These are phyloP conservation scores for Fusarium pininemorale DNA, from an alignment of 2,329 filamentous ascomycete species.

Conservation along the genomic window DNA sequence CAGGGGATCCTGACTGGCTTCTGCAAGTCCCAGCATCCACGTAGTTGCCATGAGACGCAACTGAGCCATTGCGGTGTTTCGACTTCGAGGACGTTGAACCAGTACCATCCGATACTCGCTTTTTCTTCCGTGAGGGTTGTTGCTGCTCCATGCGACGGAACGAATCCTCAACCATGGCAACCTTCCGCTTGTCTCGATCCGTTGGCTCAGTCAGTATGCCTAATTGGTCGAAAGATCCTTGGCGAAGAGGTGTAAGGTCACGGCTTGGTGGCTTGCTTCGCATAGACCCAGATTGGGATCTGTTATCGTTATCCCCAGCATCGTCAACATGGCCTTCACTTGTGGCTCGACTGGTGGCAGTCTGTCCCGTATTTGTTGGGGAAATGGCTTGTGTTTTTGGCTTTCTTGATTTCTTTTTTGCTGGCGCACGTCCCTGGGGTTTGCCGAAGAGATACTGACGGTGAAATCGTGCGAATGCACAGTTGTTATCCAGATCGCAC, in stretches of 20 bases:
- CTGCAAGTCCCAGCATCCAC: conserved; percentile 63
- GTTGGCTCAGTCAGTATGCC: conserved; percentile 71
- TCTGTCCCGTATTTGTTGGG: conserved; percentile 69
- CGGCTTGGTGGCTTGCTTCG: conserved; percentile 73
- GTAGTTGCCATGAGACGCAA: conserved; percentile 53
- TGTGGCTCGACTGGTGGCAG: conserved; percentile 69
- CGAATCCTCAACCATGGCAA: conserved; percentile 71
- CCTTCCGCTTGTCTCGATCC: conserved; percentile 73
- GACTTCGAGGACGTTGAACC: conserved; percentile 49
- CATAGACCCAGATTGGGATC: conserved; percentile 57
- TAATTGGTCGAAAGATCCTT: conserved; percentile 68
- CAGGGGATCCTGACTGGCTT: conserved; percentile 63
- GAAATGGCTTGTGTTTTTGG: conserved; percentile 65
- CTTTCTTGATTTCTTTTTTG: conserved; percentile 65
- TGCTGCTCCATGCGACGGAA: conserved; percentile 71
- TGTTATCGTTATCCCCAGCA: conserved; percentile 60
- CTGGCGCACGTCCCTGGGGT: conserved; percentile 50
- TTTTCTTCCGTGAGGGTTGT: conserved; percentile 67
- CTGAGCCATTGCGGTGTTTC: conserved; percentile 52
- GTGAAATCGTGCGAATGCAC: conserved; percentile 71
- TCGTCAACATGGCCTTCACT: conserved; percentile 70
- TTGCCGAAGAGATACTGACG: conserved; percentile 62
- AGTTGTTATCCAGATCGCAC: conserved; percentile 71
- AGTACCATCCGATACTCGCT: conserved; percentile 65
- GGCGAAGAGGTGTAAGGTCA: conserved; percentile 69